phyloP scores from a whole-genome alignment of 805 yeast species.

The Danielia oregonensis region DNA sequence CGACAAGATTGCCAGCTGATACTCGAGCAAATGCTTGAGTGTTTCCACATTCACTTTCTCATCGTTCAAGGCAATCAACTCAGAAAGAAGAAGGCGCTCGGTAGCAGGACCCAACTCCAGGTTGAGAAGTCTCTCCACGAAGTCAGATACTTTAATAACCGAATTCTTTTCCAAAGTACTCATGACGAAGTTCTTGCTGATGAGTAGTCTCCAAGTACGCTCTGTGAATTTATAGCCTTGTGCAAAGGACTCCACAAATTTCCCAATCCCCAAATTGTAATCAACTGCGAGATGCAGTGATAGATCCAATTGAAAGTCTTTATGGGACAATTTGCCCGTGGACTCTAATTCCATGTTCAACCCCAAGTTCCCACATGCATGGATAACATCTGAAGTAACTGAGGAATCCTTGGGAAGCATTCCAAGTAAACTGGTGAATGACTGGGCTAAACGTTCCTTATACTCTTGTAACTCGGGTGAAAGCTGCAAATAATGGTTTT shows the following conservation, averaged over 20 bases:
- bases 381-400: slow-evolving; percentile 12
- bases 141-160: slow-evolving; percentile 14
- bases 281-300: slow-evolving; percentile 25
- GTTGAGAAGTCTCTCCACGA: slow-evolving; percentile 21
- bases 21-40: slow-evolving; percentile 14
- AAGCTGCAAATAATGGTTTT: slow-evolving; percentile 33
- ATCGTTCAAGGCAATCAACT: slow-evolving; percentile 18
- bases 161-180: slow-evolving; percentile 17
- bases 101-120: slow-evolving; percentile 13
- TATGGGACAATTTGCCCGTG: background rate
- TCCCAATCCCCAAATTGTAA: slow-evolving; percentile 20
- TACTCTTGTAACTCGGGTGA: slow-evolving; percentile 21
- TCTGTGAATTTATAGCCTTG: slow-evolving; percentile 30
- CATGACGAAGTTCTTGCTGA: slow-evolving; percentile 25
- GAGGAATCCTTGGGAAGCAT: background rate
- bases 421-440: slow-evolving; percentile 12
- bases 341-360: slow-evolving; percentile 1
- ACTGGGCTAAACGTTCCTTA: slow-evolving; percentile 13
- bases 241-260: slow-evolving; percentile 25
- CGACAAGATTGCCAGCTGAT: slow-evolving; percentile 6
- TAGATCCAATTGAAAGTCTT: slow-evolving; percentile 22
- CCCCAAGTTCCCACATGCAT: slow-evolving; percentile 8
- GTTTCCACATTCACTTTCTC: slow-evolving; percentile 26
- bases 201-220: slow-evolving; percentile 29
- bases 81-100: slow-evolving; percentile 8